Evolutionary conservation across 345 rosid genomes (phyloP).

Genomic region (Eutrema yunnanense): DNA sequence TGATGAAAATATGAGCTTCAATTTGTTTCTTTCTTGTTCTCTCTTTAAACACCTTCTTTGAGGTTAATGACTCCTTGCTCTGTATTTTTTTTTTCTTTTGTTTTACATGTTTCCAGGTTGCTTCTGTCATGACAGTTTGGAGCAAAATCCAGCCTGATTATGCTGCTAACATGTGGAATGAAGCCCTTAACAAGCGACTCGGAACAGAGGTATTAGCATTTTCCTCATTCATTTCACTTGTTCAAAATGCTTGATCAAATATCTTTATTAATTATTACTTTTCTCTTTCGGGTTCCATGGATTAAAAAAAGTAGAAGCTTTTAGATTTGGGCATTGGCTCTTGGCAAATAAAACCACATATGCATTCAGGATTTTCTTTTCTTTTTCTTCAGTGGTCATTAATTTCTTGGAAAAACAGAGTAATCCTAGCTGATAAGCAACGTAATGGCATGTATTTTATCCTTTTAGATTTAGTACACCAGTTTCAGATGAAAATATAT

Average conservation of each 20-base stretch:
- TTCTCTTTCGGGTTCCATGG: background rate
- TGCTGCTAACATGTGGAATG: slow-evolving; percentile 95
- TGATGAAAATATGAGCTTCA: background rate
- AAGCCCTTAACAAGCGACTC: slow-evolving; percentile 89
- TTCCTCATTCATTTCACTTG: background rate
- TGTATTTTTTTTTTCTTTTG: background rate
- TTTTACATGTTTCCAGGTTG: slow-evolving; percentile 50
- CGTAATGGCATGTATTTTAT: background rate
- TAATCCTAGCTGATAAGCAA: background rate
- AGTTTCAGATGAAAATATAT: background rate
- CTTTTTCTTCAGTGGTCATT: background rate
- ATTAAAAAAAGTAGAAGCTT: background rate
- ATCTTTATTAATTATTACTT: background rate
- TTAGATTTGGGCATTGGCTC: background rate
- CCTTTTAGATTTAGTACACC: background rate
- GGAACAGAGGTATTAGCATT: slow-evolving; percentile 67
- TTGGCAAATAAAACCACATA: background rate
- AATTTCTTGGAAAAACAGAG: background rate
- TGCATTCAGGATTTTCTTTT: background rate
- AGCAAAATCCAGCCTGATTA: slow-evolving; percentile 80
- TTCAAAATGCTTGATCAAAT: background rate
- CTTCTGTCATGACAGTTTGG: slow-evolving; percentile 97
- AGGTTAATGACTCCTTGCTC: background rate
- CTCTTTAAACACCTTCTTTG: background rate
- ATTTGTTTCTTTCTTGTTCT: background rate